Conservation (phyloP, 2,329 filamentous ascomycete species). For the Pestalotiopsis sp. region DNA sequence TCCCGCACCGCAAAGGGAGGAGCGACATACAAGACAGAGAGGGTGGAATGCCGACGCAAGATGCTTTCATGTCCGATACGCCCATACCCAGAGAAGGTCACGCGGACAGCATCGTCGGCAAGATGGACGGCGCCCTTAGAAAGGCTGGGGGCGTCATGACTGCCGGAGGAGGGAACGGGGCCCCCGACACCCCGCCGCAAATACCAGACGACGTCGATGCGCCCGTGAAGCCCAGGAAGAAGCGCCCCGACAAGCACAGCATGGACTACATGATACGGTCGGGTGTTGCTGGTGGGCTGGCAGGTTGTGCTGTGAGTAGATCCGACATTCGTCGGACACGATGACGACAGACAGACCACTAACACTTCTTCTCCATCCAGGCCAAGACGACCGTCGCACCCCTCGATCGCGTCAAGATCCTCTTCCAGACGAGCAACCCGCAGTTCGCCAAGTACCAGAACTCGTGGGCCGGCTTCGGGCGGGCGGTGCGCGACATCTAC, state of each 20-base stretch:
- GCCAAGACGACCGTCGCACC: slow-evolving; percentile 95
- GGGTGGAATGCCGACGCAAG: slow-evolving; percentile 55
- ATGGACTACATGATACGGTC: slow-evolving; percentile 83
- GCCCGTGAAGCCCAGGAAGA: slow-evolving; percentile 46
- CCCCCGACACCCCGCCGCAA: slow-evolving; percentile 38
- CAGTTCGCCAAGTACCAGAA: slow-evolving; percentile 92
- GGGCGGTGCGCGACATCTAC: slow-evolving; percentile 84
- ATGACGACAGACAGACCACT: not conserved
- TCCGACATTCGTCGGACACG: not conserved
- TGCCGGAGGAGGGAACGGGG: slow-evolving; percentile 24
- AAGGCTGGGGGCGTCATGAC: slow-evolving; percentile 25
- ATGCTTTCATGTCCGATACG: slow-evolving; percentile 61
- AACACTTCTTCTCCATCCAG: slow-evolving; percentile 45
- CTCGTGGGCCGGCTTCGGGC: slow-evolving; percentile 81
- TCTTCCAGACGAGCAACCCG: slow-evolving; percentile 94
- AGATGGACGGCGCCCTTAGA: slow-evolving; percentile 29
- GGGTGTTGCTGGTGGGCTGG: slow-evolving; percentile 83
- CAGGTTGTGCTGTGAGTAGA: slow-evolving; percentile 81
- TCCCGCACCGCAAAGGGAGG: not conserved
- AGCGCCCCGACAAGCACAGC: slow-evolving; percentile 68
- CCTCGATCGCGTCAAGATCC: slow-evolving; percentile 96
- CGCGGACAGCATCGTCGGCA: slow-evolving; percentile 24
- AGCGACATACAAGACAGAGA: not conserved
- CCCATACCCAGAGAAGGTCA: slow-evolving; percentile 40
- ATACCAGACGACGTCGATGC: slow-evolving; percentile 52